These are phyloP conservation scores for Polychaeton citri DNA, from an alignment of 2,329 filamentous ascomycete genomes.

Conservation along the genomic window DNA sequence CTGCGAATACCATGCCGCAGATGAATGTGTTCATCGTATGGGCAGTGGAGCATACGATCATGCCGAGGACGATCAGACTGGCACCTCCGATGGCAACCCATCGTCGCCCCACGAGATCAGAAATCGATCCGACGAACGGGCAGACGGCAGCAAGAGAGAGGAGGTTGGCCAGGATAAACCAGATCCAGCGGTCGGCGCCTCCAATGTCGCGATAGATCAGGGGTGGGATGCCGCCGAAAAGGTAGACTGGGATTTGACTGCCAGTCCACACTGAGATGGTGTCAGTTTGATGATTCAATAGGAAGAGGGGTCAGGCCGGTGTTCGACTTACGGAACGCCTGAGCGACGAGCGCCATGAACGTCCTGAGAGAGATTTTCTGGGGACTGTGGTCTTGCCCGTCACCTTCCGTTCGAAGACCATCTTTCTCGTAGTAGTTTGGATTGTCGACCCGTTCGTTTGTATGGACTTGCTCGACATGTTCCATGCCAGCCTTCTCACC, in stretches of 20 bases:
- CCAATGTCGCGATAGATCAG: constrained; percentile 49
- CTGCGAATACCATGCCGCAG: constrained; percentile 47
- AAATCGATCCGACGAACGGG: constrained; percentile 53
- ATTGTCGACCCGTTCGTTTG: constrained; percentile 25
- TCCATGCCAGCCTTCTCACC: too few relatives aligned
- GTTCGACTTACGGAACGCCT: constrained; percentile 34
- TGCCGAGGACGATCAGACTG: constrained; percentile 42
- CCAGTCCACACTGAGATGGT: constrained; percentile 52
- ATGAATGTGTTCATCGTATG: constrained; percentile 49
- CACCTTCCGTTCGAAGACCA: constrained; percentile 32
- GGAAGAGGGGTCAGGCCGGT: constrained; percentile 1
- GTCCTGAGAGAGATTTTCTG: too few relatives aligned
- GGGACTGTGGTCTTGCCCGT: constrained; percentile 35
- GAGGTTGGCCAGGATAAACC: constrained; percentile 41
- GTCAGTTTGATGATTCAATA: constrained; percentile 1
- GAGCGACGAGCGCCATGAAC: constrained; percentile 42
- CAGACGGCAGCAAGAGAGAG: constrained; percentile 45
- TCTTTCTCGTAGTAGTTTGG: constrained; percentile 34
- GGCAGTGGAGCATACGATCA: constrained; percentile 46
- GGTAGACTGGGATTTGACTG: constrained; percentile 44
- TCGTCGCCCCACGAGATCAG: constrained; percentile 49
- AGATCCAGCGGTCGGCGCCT: constrained; percentile 33
- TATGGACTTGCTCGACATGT: constrained; percentile 23
- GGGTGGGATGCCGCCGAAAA: constrained; percentile 28
- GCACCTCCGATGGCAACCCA: constrained; percentile 46